phyloP scores from a whole-genome alignment of 108 stramenopile genomes.

The Epithemia pelagica region DNA sequence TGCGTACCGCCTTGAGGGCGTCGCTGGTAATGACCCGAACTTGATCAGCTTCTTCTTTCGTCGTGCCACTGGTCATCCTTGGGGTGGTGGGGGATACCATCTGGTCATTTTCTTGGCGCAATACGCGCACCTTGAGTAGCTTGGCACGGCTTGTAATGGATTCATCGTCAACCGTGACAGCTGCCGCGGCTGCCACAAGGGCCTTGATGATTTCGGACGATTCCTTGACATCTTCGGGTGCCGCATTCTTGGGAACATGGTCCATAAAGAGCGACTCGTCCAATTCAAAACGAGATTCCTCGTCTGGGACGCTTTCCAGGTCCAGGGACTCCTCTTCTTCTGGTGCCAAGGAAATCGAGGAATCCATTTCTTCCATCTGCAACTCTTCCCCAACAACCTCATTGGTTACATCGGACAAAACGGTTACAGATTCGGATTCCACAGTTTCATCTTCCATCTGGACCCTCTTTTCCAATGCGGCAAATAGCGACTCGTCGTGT shows the following conservation, averaged over 20 bases:
- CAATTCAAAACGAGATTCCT: no score
- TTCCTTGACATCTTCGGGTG: background rate
- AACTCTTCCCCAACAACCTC: no score
- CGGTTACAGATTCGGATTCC: no score
- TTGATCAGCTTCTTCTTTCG: background rate
- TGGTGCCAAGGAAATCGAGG: no score
- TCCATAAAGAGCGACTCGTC: background rate
- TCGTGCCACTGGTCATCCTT: background rate
- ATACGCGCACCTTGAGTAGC: background rate
- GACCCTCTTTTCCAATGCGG: no score
- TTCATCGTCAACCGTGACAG: background rate
- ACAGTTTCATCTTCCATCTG: no score
- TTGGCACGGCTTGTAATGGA: background rate
- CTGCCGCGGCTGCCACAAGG: background rate
- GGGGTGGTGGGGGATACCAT: background rate
- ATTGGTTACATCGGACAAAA: no score
- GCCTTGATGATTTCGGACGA: background rate
- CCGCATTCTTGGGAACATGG: background rate
- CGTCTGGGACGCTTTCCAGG: no score
- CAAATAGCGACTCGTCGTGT: no score
- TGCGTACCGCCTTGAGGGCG: background rate
- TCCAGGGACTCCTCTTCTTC: no score
- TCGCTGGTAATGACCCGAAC: background rate
- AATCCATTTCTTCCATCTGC: no score
- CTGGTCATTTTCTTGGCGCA: background rate